phyloP scores from a whole-genome alignment of 1,284 basidiomycete species.

The Cerioporus squamosus region DNA sequence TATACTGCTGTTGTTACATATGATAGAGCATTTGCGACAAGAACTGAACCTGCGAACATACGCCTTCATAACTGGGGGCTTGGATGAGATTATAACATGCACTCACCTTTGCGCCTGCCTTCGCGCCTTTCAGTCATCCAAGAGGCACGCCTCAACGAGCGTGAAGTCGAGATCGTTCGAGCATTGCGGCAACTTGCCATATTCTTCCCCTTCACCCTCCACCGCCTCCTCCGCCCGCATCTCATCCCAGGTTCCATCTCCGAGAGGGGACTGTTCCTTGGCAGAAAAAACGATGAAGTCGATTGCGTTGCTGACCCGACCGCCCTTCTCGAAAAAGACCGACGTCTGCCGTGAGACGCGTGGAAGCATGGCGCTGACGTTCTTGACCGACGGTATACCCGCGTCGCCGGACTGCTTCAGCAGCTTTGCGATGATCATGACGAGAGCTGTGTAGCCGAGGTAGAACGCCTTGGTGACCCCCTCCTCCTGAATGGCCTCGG shows the following conservation, averaged over 20 bases:
- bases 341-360: not conserved
- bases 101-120: too few relatives aligned
- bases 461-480: not conserved
- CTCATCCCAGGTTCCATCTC: conserved; percentile 9
- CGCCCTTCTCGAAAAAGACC: not conserved
- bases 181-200: not conserved
- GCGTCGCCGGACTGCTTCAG: not conserved
- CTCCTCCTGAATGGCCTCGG: not conserved
- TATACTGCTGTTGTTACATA: too few relatives aligned
- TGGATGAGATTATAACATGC: too few relatives aligned
- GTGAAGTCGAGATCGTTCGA: not conserved
- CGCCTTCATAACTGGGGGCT: too few relatives aligned
- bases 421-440: not conserved
- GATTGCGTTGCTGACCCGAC: conserved; percentile 11
- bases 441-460: not conserved
- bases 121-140: too few relatives aligned
- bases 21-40: too few relatives aligned
- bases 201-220: not conserved
- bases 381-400: conserved; percentile 1
- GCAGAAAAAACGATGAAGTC: conserved; percentile 11
- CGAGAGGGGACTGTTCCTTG: conserved; percentile 8
- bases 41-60: too few relatives aligned
- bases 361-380: not conserved
- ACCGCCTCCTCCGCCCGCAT: not conserved
- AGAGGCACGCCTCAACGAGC: not conserved